Percentiles rank a stretch among this genome's conserved stretches.
phyloP scores from a whole-genome alignment of 345 rosid species.

The Theobroma cacao region DNA sequence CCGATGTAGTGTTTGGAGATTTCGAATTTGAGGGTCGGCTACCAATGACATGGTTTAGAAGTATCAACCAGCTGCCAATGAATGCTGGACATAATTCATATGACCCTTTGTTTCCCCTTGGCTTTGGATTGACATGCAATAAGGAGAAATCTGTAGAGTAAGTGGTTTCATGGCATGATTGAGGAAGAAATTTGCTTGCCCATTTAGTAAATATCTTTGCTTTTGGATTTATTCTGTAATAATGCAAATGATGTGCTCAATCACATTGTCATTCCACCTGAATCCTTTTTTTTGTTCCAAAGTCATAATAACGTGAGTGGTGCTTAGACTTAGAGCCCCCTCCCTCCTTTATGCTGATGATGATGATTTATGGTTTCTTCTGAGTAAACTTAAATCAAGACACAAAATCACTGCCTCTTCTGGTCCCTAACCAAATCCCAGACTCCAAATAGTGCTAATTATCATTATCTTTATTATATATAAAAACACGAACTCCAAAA shows the following conservation, averaged over 20 bases:
- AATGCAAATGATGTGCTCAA: not conserved
- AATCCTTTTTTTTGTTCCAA: not conserved
- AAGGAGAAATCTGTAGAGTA: not conserved
- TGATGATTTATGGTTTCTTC: not conserved
- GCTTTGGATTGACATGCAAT: constrained; percentile 52
- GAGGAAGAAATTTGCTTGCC: not conserved
- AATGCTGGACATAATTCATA: constrained; percentile 39
- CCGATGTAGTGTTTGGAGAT: constrained; percentile 78
- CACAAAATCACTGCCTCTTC: too few species aligned
- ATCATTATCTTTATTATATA: too few species aligned
- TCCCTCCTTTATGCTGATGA: not conserved
- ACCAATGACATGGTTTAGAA: constrained; percentile 78
- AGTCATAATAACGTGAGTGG: not conserved
- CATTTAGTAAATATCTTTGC: not conserved
- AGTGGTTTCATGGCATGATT: not conserved
- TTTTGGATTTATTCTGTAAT: not conserved
- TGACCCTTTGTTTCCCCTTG: constrained; percentile 70
- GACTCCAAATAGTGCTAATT: too few species aligned
- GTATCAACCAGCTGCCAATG: constrained; percentile 49
- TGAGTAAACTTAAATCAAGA: not conserved
- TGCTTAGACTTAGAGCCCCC: not conserved
- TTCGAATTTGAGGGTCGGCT: constrained; percentile 54
- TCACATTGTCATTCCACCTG: not conserved
- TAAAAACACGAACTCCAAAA: too few species aligned
- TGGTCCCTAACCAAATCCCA: too few species aligned